Evolutionary conservation across 1,139 yeast genomes (phyloP).

Genomic region (Geotrichum bryndzae): DNA sequence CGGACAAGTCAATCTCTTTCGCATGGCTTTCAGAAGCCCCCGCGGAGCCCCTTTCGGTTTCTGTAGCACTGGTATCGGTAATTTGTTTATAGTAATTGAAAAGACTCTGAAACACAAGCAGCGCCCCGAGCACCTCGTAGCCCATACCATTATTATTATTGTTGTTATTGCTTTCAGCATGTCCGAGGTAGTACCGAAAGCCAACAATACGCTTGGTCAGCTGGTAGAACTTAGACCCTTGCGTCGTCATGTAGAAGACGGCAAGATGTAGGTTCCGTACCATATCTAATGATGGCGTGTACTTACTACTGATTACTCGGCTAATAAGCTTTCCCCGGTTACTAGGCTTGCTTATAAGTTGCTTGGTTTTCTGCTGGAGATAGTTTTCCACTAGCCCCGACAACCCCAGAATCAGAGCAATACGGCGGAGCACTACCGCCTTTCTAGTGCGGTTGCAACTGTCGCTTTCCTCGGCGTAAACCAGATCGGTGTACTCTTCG

Average conservation of each 20-base stretch:
- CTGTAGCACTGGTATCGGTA: neutral
- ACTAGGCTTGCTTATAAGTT: neutral
- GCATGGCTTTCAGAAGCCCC: neutral
- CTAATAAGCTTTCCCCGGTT: neutral
- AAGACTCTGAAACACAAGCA: conserved; percentile 51
- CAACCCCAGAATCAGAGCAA: neutral
- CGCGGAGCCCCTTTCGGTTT: neutral
- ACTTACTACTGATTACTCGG: neutral
- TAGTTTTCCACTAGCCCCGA: neutral
- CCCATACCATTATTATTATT: conserved; percentile 45
- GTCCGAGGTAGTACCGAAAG: conserved; percentile 51
- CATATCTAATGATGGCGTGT: conserved; percentile 8
- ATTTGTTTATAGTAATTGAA: neutral
- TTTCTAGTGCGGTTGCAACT: neutral
- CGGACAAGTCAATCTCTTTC: conserved; percentile 46
- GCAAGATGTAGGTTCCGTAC: conserved; percentile 57
- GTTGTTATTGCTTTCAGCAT: conserved; percentile 23
- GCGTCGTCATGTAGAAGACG: conserved; percentile 72
- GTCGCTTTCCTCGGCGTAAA: conserved; percentile 38
- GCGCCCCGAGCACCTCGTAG: conserved; percentile 70
- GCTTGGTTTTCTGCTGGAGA: neutral
- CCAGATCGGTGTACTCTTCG: conserved; percentile 85
- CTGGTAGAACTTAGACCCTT: conserved; percentile 51
- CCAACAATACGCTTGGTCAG: conserved; percentile 74
- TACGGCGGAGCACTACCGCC: neutral